Base-by-base conservation (phyloP, 495 filamentous ascomycete genomes). In the Penicillium parvum region DNA sequence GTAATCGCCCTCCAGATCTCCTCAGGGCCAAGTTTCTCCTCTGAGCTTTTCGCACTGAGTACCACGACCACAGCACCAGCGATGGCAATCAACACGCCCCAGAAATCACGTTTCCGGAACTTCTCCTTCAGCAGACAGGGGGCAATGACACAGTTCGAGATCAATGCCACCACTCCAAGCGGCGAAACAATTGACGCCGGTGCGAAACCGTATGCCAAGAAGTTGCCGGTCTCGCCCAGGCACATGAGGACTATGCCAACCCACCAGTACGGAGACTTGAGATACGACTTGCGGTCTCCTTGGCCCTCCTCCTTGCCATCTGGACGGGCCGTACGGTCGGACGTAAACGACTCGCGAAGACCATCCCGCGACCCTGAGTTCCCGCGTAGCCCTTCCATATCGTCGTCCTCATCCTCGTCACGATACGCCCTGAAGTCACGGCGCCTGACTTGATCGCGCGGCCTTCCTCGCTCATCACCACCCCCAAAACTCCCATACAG, bases 111-210 rank as follows among this genome's bases (percentile, higher is more conserved):
- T 44, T 66, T 69, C 17, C 92, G 83, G 52, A 97, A 94, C 32
- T 72, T 68, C 63, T 98, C 92, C 51, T 95, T 91, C 49, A 98
- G 78, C 68, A 98, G 74, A 53, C 90, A 79, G 19, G 92, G 92
- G 6, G 92, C 92, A 61, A 98, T 94, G 34, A 97, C 76, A 58
- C 92, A 97, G 63, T 98, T 98, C 33, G 90, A 95, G 17, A 98
- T 81, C 44, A 98, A 67, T 3, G 92, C 92, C 0, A 97, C 92
- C 15, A 98, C 92, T 7, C 92, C 92, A 10, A 98, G 71, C 1
- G 92, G 92, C 11, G 87, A 92, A n/a, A 98, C 92, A 47, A 98
- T 96, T 9, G 91, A 96, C 3, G 92, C 92, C 12, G 92, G 90
- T n/a, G 92, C 92, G 60, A 98, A 98, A 8, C 92, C 92, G 60